Percentiles rank a stretch among this genome's conserved stretches.
Conservation (phyloP, 2,329 filamentous ascomycete species). For the Fusarium stilboides region DNA sequence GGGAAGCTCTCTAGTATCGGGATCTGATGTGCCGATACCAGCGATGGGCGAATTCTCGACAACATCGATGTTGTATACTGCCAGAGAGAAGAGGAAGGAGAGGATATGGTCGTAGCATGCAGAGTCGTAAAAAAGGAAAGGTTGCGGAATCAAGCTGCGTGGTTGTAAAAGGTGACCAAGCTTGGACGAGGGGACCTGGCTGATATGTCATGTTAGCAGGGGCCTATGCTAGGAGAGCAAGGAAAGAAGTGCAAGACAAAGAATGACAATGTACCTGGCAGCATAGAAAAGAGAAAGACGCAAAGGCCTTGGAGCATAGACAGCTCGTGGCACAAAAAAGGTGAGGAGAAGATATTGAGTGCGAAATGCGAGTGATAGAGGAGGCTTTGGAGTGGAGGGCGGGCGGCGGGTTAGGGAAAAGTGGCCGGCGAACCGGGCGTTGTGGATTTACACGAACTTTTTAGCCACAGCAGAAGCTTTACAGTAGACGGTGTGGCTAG, state of each 20-base stretch:
- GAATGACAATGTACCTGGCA: neutral
- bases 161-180: constrained; percentile 33
- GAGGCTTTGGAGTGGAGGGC: constrained; percentile 39
- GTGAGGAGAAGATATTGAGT: constrained; percentile 20
- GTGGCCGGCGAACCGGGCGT: constrained; percentile 46
- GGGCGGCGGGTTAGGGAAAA: constrained; percentile 40
- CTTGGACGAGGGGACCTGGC: constrained; percentile 33
- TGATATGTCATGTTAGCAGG: constrained; percentile 39
- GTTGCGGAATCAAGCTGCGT: constrained; percentile 15
- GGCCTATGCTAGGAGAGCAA: neutral
- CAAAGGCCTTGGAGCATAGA: neutral
- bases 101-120: neutral
- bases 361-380: constrained; percentile 39
- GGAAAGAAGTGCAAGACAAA: neutral
- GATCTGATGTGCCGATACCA: constrained; percentile 12
- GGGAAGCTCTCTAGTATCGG: constrained; percentile 31
- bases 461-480: constrained; percentile 26
- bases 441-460: constrained; percentile 41
- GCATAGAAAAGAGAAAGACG: neutral
- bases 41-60: constrained; percentile 5
- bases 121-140: neutral
- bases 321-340: neutral
- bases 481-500: constrained; percentile 19
- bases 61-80: neutral
- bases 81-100: neutral